Conservation (phyloP, 2,329 filamentous ascomycete species). For the Cylindrodendrum hubeiense region DNA sequence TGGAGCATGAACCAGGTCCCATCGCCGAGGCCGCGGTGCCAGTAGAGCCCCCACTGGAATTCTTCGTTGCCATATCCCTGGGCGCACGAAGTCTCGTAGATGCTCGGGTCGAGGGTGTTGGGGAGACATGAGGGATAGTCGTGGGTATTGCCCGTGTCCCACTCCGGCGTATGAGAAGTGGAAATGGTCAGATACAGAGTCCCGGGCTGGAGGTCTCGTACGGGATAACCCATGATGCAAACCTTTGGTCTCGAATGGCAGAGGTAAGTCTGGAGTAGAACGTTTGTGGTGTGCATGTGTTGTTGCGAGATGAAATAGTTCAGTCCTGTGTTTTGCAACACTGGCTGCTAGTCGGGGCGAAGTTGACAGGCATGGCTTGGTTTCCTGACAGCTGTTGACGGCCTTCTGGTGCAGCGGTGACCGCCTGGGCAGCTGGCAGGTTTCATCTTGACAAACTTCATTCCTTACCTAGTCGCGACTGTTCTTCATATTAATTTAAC, state of each 20-base stretch:
- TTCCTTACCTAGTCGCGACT: background rate
- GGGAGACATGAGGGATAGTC: slow-evolving; percentile 17
- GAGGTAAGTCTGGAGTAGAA: background rate
- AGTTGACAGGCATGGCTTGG: background rate
- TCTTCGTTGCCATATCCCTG: slow-evolving; percentile 42
- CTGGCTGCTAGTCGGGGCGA: background rate
- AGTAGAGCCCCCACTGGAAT: slow-evolving; percentile 54
- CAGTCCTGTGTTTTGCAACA: background rate
- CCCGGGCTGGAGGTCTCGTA: slow-evolving; percentile 34
- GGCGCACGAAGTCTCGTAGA: slow-evolving; percentile 36
- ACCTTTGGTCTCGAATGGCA: background rate
- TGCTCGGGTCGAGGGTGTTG: slow-evolving; percentile 21
- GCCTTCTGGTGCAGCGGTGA: background rate
- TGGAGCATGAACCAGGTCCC: slow-evolving; percentile 45
- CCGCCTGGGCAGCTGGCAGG: background rate
- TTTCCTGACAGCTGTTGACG: background rate
- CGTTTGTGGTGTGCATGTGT: background rate
- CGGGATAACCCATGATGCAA: slow-evolving; percentile 32
- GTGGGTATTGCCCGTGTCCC: background rate
- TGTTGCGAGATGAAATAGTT: too few relatives aligned
- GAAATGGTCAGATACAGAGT: slow-evolving; percentile 44
- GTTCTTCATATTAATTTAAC: background rate
- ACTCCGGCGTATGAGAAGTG: slow-evolving; percentile 26
- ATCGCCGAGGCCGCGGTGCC: slow-evolving; percentile 42
- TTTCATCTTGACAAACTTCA: background rate